Percentiles rank a stretch among this genome's conserved stretches.
phyloP scores from a whole-genome alignment of 2,329 filamentous ascomycete species.

The Cryphonectria radicalis region DNA sequence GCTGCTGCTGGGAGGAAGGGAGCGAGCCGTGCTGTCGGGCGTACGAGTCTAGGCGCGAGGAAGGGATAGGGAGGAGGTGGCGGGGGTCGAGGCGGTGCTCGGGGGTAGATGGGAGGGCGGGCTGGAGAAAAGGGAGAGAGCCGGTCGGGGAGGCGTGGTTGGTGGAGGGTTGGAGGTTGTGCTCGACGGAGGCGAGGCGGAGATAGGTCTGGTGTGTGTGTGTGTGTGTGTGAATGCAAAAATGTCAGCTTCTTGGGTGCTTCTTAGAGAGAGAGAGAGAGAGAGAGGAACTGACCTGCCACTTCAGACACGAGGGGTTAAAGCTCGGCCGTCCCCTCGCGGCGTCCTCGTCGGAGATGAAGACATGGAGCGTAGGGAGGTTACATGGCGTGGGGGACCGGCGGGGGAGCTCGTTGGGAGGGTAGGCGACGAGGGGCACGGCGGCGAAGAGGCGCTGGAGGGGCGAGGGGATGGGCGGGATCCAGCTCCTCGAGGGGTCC shows the following conservation, averaged over 20 bases:
- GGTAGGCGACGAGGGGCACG: slow-evolving; percentile 79
- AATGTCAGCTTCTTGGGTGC: neutral
- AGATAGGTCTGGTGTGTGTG: slow-evolving; percentile 70
- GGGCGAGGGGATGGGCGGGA: slow-evolving; percentile 67
- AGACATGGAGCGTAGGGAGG: slow-evolving; percentile 72
- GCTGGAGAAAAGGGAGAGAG: slow-evolving; percentile 84
- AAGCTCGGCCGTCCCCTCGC: slow-evolving; percentile 70
- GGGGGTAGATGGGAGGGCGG: slow-evolving; percentile 37
- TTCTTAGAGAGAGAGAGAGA: slow-evolving; percentile 6
- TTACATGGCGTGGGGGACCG: slow-evolving; percentile 52
- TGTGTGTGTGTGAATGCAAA: neutral
- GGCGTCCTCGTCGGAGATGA: slow-evolving; percentile 69
- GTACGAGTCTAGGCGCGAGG: slow-evolving; percentile 27
- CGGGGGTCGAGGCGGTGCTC: slow-evolving; percentile 42
- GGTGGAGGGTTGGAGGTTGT: slow-evolving; percentile 72
- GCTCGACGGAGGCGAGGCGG: slow-evolving; percentile 72
- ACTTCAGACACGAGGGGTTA: slow-evolving; percentile 93
- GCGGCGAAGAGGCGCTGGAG: slow-evolving; percentile 82
- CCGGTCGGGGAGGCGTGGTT: slow-evolving; percentile 94
- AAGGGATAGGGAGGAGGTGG: slow-evolving; percentile 34
- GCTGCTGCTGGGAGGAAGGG: neutral
- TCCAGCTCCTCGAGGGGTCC: slow-evolving; percentile 43
- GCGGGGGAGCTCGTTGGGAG: slow-evolving; percentile 73
- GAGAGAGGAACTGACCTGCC: slow-evolving; percentile 70
- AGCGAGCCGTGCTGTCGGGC: slow-evolving; percentile 21